These are phyloP conservation scores for Bassia scoparia DNA, from an alignment of 148 eudicot species.

Conservation along the genomic window DNA sequence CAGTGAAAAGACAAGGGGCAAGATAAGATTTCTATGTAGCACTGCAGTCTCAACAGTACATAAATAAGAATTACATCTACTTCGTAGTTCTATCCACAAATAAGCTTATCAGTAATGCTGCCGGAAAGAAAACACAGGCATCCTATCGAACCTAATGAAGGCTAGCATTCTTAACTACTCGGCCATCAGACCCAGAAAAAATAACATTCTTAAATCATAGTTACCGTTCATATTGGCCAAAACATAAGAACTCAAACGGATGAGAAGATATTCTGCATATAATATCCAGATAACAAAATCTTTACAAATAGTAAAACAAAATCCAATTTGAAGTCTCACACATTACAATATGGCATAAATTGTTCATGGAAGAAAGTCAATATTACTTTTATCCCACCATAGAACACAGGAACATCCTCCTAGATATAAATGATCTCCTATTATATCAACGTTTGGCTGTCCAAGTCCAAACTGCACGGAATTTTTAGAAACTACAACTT, in stretches of 20 bases:
- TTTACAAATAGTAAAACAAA: neutral
- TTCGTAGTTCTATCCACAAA: too few relatives aligned
- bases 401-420: neutral
- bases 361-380: neutral
- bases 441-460: too few relatives aligned
- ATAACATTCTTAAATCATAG: too few relatives aligned
- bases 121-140: neutral
- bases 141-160: neutral
- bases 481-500: too few relatives aligned
- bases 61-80: neutral
- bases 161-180: neutral
- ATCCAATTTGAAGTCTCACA: neutral
- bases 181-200: neutral
- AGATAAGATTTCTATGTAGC: neutral
- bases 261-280: neutral
- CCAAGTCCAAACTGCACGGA: too few relatives aligned
- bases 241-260: neutral
- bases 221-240: neutral
- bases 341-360: neutral
- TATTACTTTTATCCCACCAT: neutral
- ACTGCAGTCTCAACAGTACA: neutral
- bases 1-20: neutral
- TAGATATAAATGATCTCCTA: too few relatives aligned
- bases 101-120: neutral
- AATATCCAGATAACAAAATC: neutral